Evolutionary conservation across 495 filamentous ascomycete genomes (phyloP), one percentile per base, ranked within the genome.

Genomic region (Hypoxylon perforatum): DNA sequence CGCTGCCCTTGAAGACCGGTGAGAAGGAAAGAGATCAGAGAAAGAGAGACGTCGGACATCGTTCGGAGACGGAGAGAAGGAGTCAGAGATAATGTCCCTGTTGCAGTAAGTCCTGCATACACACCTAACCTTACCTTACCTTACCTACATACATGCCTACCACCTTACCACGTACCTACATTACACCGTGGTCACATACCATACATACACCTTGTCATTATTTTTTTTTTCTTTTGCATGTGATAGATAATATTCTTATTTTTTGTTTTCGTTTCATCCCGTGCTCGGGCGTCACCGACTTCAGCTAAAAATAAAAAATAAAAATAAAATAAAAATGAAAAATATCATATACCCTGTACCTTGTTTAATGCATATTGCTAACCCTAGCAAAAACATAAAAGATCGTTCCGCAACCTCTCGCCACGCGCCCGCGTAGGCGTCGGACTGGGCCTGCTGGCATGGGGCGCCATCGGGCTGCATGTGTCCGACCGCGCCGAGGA

Each of bases 401-500:
- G 67, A 64, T 60, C 72, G 12, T 82, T 78, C 65, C 74, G 63
- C 42, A 75, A 74, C 54, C 76, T 84, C 18, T 70, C 77, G 10
- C 69, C 75, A 14, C 75, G 67, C 47, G 52, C 75, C 38, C 76
- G 74, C 50, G 50, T 78, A 23, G 76, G 70, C 44, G 64, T 82
- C 48, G 80, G 81, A 42, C 63, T 72, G n/a, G 76, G 75, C 48
- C 59, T 84, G 44, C 41, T 82, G 18, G 65, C 70, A 41, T 84
- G 81, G 81, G 80, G 81, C 15, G 45, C 67, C 39, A 62, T 77
- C 36, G 81, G 81, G 11, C 74, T 80, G 35, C 70, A 76, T 15
- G 42, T 81, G 9, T 67, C 71, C 25, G 79, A 81, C 67, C 74
- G 71, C 56, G 69, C 74, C 33, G 81, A 81, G 59, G 75, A 79